Conservation (phyloP, 2,329 filamentous ascomycete species). For the Colletotrichum cordylinicola region DNA sequence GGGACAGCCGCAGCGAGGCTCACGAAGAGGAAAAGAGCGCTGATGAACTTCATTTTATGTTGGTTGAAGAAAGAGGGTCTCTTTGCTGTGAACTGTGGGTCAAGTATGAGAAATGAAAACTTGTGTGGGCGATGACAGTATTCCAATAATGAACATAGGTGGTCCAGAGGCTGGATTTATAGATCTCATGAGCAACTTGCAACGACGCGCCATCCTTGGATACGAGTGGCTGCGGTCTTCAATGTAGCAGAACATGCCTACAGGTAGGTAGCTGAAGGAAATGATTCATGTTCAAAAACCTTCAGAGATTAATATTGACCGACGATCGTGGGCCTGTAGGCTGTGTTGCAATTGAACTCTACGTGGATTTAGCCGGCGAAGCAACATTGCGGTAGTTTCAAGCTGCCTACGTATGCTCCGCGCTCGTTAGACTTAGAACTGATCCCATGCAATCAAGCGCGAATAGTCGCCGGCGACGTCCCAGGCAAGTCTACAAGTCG, state of each 20-base stretch:
- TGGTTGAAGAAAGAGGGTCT: not conserved
- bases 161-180: not conserved
- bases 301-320: not conserved
- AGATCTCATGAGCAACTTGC: not conserved
- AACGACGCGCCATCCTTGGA: rapidly evolving
- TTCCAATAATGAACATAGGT: not conserved
- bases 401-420: not conserved
- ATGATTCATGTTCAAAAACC: not conserved
- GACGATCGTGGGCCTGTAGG: not conserved
- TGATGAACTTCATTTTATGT: not conserved
- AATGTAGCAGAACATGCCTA: not conserved
- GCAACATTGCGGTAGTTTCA: not conserved
- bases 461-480: not conserved
- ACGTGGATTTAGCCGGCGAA: not conserved
- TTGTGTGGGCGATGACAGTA: not conserved
- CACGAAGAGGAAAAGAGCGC: not conserved
- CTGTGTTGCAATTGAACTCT: not conserved
- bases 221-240: not conserved
- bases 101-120: not conserved
- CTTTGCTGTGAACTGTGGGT: not conserved
- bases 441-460: not conserved
- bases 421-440: not conserved
- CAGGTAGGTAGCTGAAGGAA: not conserved
- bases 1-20: not conserved
- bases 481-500: not conserved